Percentiles rank a stretch among this genome's conserved stretches.
Evolutionary conservation across 2,329 filamentous ascomycete genomes (phyloP).

Genomic region (Colletotrichum gigasporum): DNA sequence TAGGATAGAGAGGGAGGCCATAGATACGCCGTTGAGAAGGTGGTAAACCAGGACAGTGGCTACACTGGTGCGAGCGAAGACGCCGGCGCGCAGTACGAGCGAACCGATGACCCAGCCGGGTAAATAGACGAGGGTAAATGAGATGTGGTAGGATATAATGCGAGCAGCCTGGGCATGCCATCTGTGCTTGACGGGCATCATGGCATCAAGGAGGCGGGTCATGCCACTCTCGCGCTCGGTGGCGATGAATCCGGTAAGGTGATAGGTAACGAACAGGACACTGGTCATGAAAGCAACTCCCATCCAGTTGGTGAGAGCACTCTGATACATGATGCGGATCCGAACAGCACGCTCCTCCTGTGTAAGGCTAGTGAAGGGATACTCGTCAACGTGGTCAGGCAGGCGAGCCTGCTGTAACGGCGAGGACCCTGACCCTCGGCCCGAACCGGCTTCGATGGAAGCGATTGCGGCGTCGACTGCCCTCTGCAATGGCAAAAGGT

Average conservation of each 20-base stretch:
- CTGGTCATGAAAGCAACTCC: conserved; percentile 82
- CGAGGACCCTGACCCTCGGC: neutral
- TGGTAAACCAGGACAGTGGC: conserved; percentile 79
- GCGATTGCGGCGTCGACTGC: conserved; percentile 81
- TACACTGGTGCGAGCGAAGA: conserved; percentile 72
- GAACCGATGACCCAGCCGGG: conserved; percentile 86
- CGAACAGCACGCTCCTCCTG: conserved; percentile 70
- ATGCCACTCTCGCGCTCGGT: conserved; percentile 88
- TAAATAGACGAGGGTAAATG: conserved; percentile 82
- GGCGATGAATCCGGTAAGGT: conserved; percentile 86
- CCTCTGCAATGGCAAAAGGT: conserved; percentile 80
- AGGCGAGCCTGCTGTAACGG: conserved; percentile 40
- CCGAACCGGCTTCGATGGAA: conserved; percentile 50
- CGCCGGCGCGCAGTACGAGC: conserved; percentile 68
- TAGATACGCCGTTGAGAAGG: conserved; percentile 77
- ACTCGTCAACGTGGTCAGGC: conserved; percentile 67
- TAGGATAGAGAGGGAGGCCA: conserved; percentile 83
- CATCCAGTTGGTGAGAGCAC: conserved; percentile 77
- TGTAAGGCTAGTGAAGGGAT: conserved; percentile 79
- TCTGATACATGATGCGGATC: conserved; percentile 77
- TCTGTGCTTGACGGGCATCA: conserved; percentile 80
- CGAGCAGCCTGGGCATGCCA: conserved; percentile 84
- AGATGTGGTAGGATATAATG: conserved; percentile 81
- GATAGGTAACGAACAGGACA: conserved; percentile 84
- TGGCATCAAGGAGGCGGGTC: conserved; percentile 88